Conservation (phyloP, 2,329 filamentous ascomycete species). For the Neopestalotiopsis sp. region DNA sequence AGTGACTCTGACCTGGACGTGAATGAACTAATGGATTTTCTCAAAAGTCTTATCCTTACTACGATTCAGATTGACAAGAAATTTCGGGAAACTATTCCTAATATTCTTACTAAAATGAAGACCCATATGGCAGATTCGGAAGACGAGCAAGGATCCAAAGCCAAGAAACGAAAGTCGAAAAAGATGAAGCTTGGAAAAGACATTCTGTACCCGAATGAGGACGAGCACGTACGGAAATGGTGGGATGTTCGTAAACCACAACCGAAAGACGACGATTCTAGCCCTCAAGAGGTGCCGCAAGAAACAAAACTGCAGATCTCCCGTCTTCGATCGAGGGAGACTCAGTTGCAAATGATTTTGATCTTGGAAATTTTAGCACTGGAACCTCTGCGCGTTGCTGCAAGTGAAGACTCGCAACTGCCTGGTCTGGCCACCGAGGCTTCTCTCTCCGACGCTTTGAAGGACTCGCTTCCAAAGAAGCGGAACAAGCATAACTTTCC, state of each 20-base stretch:
- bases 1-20: constrained; percentile 66
- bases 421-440: constrained; percentile 49
- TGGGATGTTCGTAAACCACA: constrained; percentile 67
- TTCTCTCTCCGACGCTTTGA: constrained; percentile 37
- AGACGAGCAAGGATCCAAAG: constrained; percentile 53
- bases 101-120: constrained; percentile 63
- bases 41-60: constrained; percentile 72
- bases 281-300: constrained; percentile 46
- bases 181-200: constrained; percentile 72
- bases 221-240: constrained; percentile 70
- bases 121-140: constrained; percentile 62
- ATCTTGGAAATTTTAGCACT: constrained; percentile 79
- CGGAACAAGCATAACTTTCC: constrained; percentile 67
- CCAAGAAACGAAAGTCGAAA: constrained; percentile 60
- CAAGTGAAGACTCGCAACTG: constrained; percentile 52
- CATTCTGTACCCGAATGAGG: constrained; percentile 72
- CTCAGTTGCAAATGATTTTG: constrained; percentile 80
- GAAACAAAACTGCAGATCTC: constrained; percentile 68
- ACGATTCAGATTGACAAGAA: constrained; percentile 78
- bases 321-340: constrained; percentile 75
- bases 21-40: constrained; percentile 68
- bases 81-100: constrained; percentile 73
- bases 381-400: constrained; percentile 56
- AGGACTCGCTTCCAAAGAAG: constrained; percentile 54
- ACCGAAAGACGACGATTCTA: constrained; percentile 45